These are phyloP conservation scores for Chalaropsis thielavioides DNA, from an alignment of 2,329 filamentous ascomycete species.

Conservation along the genomic window DNA sequence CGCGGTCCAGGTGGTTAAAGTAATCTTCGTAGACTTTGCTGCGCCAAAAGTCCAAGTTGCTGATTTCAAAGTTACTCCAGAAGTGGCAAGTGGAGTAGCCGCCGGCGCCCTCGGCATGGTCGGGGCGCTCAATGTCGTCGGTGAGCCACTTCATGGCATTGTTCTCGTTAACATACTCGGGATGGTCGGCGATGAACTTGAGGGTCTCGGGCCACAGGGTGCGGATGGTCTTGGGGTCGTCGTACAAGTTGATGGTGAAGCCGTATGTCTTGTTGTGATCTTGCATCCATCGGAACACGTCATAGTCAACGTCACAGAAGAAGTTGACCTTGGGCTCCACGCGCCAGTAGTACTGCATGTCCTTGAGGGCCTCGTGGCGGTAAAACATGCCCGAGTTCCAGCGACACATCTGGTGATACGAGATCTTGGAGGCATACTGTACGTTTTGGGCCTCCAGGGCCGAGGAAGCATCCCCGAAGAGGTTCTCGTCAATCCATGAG, in stretches of 20 bases:
- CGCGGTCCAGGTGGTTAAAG: slow-evolving; percentile 85
- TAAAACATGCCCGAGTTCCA: slow-evolving; percentile 99
- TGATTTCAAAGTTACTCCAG: slow-evolving; percentile 98
- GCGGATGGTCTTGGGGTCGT: slow-evolving; percentile 72
- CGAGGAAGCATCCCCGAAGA: slow-evolving; percentile 72
- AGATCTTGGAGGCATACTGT: slow-evolving; percentile 77
- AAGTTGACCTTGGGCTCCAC: slow-evolving; percentile 98
- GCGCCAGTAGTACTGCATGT: slow-evolving; percentile 91
- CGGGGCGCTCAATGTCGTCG: slow-evolving; percentile 60
- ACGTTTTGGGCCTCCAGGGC: slow-evolving; percentile 72
- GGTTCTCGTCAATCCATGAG: slow-evolving; percentile 77
- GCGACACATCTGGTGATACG: slow-evolving; percentile 97
- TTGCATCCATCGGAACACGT: slow-evolving; percentile 95
- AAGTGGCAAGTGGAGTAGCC: slow-evolving; percentile 98
- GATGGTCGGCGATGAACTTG: slow-evolving; percentile 76
- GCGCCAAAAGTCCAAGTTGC: slow-evolving; percentile 82
- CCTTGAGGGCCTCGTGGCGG: slow-evolving; percentile 73
- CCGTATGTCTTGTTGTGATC: slow-evolving; percentile 98
- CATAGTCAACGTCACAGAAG: slow-evolving; percentile 97
- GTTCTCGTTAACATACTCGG: slow-evolving; percentile 65
- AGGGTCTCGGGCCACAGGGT: slow-evolving; percentile 90
- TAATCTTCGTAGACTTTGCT: slow-evolving; percentile 86
- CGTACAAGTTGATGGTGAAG: slow-evolving; percentile 95
- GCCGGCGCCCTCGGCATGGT: slow-evolving; percentile 66
- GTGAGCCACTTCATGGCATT: slow-evolving; percentile 81